Base-by-base conservation (phyloP, 179 eudicot species). In the Spinacia oleracea region DNA sequence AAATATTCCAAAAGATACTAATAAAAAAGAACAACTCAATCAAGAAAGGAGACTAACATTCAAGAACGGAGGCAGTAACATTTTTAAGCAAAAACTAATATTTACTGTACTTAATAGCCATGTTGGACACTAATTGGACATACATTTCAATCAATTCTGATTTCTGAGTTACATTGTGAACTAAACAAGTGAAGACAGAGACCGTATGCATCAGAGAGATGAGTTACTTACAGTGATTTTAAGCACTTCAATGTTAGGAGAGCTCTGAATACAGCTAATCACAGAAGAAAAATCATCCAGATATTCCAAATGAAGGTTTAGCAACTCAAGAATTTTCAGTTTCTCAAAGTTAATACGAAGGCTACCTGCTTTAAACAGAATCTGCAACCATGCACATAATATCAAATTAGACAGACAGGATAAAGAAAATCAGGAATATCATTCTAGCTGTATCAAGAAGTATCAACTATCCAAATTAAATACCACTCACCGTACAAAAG, bases 331-430 rank as follows among this genome's bases (percentile, higher is more conserved):
- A 75, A 0, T 51, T 51, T 29, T 62, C 58, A 79, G 42, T 31
- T 18, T 75, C 50, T 31, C 67, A 43, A 70, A 82, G 20, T 40
- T 23, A 48, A 53, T 70, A 55, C 60, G 73, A 27, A 82, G 50
- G 66, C 56, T 23, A 32, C 50, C 3, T 12, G 62, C 63, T 34
- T 59, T 70, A 40, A 68, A 79, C 60, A 82, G 62, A 15, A 45
- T 77, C 85, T 82, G 82, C 79, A 75, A 46, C 71, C 55, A 74
- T 25, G n/a, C n/a, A n/a, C n/a, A n/a, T n/a, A n/a, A n/a, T n/a
- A n/a, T n/a, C n/a, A n/a, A 74, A 72, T 9, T 2, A 31, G 58
- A 42, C 40, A 35, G 40, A 35, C 4, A 10, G 51, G 51, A 53
- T 53, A 53, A 53, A 53, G n/a, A 16, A 20, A 53, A 53, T 6